A percentile compares a stretch with the other conserved stretches of the same genome.
phyloP scores from a whole-genome alignment of 345 rosid species.

The Citrus reticulata region DNA sequence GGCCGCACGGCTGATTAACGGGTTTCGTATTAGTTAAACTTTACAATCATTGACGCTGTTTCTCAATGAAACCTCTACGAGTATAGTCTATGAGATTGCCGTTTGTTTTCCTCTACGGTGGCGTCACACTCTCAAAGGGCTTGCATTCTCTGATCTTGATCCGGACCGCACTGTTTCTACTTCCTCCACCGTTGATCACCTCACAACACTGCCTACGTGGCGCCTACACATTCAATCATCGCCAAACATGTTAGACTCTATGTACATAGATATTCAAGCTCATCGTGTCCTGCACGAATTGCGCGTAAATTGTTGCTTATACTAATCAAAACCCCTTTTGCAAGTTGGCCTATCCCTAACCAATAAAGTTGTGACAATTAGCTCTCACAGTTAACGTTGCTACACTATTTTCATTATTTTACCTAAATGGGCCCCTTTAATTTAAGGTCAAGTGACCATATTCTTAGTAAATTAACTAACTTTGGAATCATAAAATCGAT shows the following conservation, averaged over 20 bases:
- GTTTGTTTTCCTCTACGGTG: constrained; percentile 22
- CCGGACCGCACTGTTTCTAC: constrained; percentile 18
- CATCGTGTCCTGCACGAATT: constrained; percentile 9
- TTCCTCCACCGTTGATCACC: constrained; percentile 31
- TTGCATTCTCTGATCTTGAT: constrained; percentile 62
- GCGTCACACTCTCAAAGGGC: constrained; percentile 59
- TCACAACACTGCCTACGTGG: constrained; percentile 79
- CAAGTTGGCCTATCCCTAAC: neutral
- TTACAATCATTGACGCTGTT: neutral
- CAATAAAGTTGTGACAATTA: neutral
- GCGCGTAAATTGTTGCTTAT: constrained; percentile 12
- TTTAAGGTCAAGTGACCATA: neutral
- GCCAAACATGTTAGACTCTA: neutral
- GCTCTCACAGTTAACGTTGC: too few relatives aligned
- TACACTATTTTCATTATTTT: too few relatives aligned
- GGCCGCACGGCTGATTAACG: neutral
- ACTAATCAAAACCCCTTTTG: neutral
- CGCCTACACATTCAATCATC: constrained; percentile 43
- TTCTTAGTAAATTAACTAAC: neutral
- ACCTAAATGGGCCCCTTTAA: neutral
- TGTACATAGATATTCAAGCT: neutral
- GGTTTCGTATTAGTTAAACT: neutral
- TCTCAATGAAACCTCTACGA: neutral
- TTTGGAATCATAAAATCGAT: neutral
- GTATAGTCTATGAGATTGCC: neutral